These are phyloP conservation scores for Penicillium diatomitis DNA, from an alignment of 495 filamentous ascomycete species.

Conservation along the genomic window DNA sequence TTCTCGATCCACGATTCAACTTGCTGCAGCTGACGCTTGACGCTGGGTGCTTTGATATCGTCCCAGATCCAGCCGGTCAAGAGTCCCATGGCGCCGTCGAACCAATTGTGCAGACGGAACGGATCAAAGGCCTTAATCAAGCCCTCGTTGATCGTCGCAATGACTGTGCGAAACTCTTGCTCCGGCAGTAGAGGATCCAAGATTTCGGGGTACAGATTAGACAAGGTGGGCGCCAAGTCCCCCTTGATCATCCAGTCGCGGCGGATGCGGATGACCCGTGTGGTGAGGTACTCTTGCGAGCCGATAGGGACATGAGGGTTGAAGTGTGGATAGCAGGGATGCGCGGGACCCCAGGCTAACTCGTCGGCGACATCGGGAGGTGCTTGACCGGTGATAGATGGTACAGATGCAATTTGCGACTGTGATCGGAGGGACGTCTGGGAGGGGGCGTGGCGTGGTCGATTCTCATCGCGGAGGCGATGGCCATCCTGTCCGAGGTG, in stretches of 20 bases:
- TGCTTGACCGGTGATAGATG: conserved; percentile 35
- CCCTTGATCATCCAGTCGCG: conserved; percentile 86
- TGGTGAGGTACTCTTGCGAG: conserved; percentile 62
- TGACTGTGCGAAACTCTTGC: conserved; percentile 69
- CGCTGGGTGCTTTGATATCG: conserved; percentile 63
- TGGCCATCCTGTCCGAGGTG: conserved; percentile 21
- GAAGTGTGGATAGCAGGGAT: conserved; percentile 85
- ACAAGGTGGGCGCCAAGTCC: conserved; percentile 87
- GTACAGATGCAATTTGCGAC: conserved; percentile 32
- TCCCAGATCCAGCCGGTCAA: conserved; percentile 91
- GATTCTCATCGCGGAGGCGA: conserved; percentile 14
- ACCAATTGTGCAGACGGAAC: conserved; percentile 55
- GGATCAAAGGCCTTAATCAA: conserved; percentile 67
- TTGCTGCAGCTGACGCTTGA: conserved; percentile 55
- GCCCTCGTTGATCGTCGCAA: conserved; percentile 66
- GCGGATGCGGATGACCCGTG: conserved; percentile 81
- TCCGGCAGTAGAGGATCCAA: conserved; percentile 76
- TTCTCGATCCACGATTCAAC: conserved; percentile 72
- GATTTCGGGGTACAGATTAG: conserved; percentile 92
- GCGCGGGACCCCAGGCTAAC: conserved; percentile 70
- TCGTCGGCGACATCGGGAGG: conserved; percentile 40
- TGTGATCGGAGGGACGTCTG: conserved; percentile 34
- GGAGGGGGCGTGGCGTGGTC: conserved; percentile 29
- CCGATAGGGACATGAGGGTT: conserved; percentile 82
- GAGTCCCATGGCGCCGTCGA: conserved; percentile 68